Evolutionary conservation across 2,329 filamentous ascomycete genomes (phyloP).

Genomic region (Ophiocordyceps polyrhachis-furcata): DNA sequence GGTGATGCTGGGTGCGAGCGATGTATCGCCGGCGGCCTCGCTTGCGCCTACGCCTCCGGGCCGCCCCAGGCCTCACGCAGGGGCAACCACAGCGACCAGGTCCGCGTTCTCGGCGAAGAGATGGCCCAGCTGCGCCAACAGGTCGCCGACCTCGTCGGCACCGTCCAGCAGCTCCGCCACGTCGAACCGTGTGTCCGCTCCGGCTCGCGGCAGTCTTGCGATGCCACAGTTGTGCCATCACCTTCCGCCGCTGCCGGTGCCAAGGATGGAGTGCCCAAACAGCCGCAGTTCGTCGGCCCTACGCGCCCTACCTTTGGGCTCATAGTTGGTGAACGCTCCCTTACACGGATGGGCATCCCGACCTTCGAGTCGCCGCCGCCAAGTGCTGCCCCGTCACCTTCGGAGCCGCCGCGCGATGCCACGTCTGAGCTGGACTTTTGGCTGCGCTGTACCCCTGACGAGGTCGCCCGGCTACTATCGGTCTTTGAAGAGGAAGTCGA

Average conservation of each 20-base stretch:
- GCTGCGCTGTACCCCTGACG: slow-evolving; percentile 7
- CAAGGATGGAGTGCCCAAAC: slow-evolving; percentile 9
- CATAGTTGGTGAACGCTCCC: slow-evolving; percentile 15
- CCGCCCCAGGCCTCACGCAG: slow-evolving; percentile 6
- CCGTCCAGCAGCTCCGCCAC: slow-evolving; percentile 11
- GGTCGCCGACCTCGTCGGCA: slow-evolving; percentile 10
- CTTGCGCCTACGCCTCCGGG: slow-evolving; percentile 9
- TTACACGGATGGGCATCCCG: slow-evolving; percentile 17
- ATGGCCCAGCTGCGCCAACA: slow-evolving; percentile 12
- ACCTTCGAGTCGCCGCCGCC: slow-evolving; percentile 8
- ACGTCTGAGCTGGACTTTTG: slow-evolving; percentile 7
- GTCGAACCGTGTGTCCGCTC: slow-evolving; percentile 3
- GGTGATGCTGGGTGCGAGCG: slow-evolving; percentile 11
- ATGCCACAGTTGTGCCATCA: slow-evolving; percentile 4
- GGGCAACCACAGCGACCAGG: slow-evolving; percentile 6
- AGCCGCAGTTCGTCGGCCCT: slow-evolving; percentile 18
- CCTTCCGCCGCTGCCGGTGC: slow-evolving; percentile 3
- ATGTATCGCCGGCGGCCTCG: slow-evolving; percentile 10
- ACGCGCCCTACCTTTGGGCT: slow-evolving; percentile 17
- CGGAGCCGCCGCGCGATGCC: slow-evolving; percentile 1
- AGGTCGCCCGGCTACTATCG: slow-evolving; percentile 14
- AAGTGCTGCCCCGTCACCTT: slow-evolving; percentile 8
- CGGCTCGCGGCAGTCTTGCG: slow-evolving; percentile 3
- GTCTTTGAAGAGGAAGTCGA: slow-evolving; percentile 22
- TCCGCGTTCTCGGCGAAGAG: slow-evolving; percentile 10